Percentiles rank a stretch among this genome's conserved stretches.
Conservation (phyloP, 2,329 filamentous ascomycete genomes). For the Trichoderma citrinoviride region DNA sequence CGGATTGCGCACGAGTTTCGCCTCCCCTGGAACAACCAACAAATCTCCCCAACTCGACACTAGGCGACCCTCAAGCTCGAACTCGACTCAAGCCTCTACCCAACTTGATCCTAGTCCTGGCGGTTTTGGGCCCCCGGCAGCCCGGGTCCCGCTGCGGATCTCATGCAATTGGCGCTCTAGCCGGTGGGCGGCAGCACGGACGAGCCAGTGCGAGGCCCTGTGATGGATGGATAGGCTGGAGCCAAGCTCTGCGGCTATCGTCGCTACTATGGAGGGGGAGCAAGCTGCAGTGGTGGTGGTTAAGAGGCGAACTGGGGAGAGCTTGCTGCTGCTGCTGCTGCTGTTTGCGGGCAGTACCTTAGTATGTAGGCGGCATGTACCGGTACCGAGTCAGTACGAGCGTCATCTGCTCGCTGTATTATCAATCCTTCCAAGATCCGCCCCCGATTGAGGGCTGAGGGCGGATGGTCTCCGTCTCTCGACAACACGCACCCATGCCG, state of each 20-base stretch:
- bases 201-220: background rate
- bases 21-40: slow-evolving; percentile 7
- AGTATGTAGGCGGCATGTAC: background rate
- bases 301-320: background rate
- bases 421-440: background rate
- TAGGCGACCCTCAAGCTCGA: background rate
- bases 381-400: background rate
- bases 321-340: background rate
- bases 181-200: background rate
- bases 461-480: background rate
- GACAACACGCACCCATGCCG: background rate
- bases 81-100: background rate
- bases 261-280: no score
- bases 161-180: slow-evolving; percentile 16
- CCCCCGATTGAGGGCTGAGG: background rate
- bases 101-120: no score
- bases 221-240: background rate
- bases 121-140: background rate
- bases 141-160: slow-evolving; percentile 18
- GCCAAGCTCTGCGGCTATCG: slow-evolving; percentile 11
- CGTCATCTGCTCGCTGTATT: background rate
- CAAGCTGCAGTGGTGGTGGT: background rate
- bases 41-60: no score
- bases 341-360: background rate
- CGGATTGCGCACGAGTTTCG: slow-evolving; percentile 9